Conservation (phyloP, 768 basidiomycete genomes). For the Tubosaeta sp. region DNA sequence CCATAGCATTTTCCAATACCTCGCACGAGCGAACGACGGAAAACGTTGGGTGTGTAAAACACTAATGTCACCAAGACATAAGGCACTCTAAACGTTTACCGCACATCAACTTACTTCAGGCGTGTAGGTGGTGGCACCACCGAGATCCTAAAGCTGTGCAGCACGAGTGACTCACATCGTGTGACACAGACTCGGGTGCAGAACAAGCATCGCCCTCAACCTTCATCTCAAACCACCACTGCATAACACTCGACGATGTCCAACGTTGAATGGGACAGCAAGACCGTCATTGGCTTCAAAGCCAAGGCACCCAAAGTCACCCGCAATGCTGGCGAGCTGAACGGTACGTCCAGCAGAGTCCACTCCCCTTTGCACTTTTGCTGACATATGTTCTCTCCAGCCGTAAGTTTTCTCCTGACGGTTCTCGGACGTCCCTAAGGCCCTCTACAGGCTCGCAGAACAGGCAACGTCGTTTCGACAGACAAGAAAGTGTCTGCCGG, state of each 20-base stretch:
- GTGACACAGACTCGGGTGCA: background rate
- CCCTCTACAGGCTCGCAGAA: conserved; percentile 58
- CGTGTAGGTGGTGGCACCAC: too few relatives aligned
- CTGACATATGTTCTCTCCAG: conserved; percentile 32
- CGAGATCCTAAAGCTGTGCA: too few relatives aligned
- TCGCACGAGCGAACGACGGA: too few relatives aligned
- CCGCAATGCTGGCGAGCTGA: conserved; percentile 57
- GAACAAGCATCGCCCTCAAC: background rate
- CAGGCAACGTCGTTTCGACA: conserved; percentile 73
- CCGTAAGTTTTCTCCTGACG: conserved; percentile 40
- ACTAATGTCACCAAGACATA: conserved; percentile 8
- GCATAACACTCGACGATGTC: conserved; percentile 27
- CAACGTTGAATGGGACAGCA: conserved; percentile 66
- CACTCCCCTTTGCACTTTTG: background rate
- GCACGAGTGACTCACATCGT: too few relatives aligned
- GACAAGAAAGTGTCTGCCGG: conserved; percentile 67
- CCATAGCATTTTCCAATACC: too few relatives aligned
- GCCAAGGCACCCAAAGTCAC: conserved; percentile 58
- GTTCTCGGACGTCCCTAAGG: conserved; percentile 4
- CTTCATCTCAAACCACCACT: conserved; percentile 12
- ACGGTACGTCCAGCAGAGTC: conserved; percentile 31
- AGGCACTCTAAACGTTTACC: too few relatives aligned
- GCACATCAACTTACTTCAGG: too few relatives aligned
- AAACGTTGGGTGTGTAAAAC: too few relatives aligned
- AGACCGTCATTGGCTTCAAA: conserved; percentile 69